Percentiles rank a stretch among this genome's conserved stretches.
Evolutionary conservation across 2,329 filamentous ascomycete species (phyloP).

Genomic region (Cladorrhinum sp.): DNA sequence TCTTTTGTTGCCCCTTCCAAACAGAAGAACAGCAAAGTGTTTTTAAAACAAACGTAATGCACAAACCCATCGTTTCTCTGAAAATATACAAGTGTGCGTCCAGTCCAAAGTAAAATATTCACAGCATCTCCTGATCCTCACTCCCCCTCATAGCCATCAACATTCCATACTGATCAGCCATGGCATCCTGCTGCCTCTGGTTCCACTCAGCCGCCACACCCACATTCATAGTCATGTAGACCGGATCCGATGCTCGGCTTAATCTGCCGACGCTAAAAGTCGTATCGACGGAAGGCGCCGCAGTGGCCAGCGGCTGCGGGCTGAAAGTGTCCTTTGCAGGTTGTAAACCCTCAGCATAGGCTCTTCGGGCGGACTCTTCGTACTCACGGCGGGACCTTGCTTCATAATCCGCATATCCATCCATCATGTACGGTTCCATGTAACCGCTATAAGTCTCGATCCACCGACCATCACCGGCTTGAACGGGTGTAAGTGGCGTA

Average conservation of each 20-base stretch:
- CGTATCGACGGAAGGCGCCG: conserved; percentile 7
- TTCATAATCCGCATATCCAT: conserved; percentile 62
- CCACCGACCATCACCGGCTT: conserved; percentile 55
- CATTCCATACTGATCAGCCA: conserved; percentile 68
- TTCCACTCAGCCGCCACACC: conserved; percentile 39
- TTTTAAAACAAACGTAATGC: too few relatives aligned
- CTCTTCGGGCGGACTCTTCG: conserved; percentile 45
- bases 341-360: conserved; percentile 34
- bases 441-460: conserved; percentile 36
- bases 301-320: conserved; percentile 31
- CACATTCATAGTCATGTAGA: conserved; percentile 50
- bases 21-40: too few relatives aligned
- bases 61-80: too few relatives aligned
- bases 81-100: too few relatives aligned
- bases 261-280: conserved; percentile 11
- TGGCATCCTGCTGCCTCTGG: conserved; percentile 45
- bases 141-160: conserved; percentile 35
- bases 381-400: conserved; percentile 63
- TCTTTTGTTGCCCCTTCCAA: too few relatives aligned
- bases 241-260: conserved; percentile 55
- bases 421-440: conserved; percentile 80
- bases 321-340: conserved; percentile 25
- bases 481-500: conserved; percentile 47
- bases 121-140: conserved; percentile 28
- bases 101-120: conserved; percentile 1